Evolutionary conservation across 1,284 basidiomycete species (phyloP).

Genomic region (Trametes hirsuta): DNA sequence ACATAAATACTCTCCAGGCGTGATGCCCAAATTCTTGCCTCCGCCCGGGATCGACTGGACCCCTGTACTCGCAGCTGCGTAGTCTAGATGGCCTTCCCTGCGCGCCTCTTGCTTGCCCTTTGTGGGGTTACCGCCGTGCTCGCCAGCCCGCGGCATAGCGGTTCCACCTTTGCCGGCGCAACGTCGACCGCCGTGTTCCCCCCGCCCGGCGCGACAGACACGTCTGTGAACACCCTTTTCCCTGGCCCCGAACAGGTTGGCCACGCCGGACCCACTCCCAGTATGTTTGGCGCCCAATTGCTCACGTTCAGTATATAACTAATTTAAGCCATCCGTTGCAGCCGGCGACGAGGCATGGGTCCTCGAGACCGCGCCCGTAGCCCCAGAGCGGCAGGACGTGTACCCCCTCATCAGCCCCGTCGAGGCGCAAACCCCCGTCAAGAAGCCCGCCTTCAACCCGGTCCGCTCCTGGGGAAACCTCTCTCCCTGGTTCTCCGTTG

Average conservation of each 20-base stretch:
- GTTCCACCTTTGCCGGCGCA: conserved; percentile 33
- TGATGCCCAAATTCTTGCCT: background rate
- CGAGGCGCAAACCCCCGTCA: background rate
- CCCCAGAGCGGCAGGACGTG: conserved; percentile 27
- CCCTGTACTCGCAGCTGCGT: background rate
- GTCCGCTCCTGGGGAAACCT: conserved; percentile 55
- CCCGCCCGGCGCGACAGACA: conserved; percentile 30
- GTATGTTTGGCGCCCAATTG: conserved; percentile 17
- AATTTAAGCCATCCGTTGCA: background rate
- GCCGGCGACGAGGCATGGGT: conserved; percentile 34
- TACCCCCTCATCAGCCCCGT: conserved; percentile 30
- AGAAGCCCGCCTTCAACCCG: conserved; percentile 29
- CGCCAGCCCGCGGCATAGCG: conserved; percentile 9
- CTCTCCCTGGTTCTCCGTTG: conserved; percentile 59
- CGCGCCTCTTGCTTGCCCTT: conserved; percentile 11
- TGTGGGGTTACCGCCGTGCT: conserved; percentile 1
- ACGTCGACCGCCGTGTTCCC: conserved; percentile 34
- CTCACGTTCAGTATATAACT: background rate
- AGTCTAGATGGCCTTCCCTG: conserved; percentile 1
- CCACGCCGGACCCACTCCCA: conserved; percentile 36
- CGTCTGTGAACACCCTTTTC: conserved; percentile 31
- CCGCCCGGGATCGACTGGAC: background rate
- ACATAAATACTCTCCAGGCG: conserved; percentile 1
- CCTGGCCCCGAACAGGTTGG: conserved; percentile 33
- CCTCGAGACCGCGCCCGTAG: conserved; percentile 32